Conservation (phyloP, 208 protist genomes). For the Trypanosoma boissoni region DNA sequence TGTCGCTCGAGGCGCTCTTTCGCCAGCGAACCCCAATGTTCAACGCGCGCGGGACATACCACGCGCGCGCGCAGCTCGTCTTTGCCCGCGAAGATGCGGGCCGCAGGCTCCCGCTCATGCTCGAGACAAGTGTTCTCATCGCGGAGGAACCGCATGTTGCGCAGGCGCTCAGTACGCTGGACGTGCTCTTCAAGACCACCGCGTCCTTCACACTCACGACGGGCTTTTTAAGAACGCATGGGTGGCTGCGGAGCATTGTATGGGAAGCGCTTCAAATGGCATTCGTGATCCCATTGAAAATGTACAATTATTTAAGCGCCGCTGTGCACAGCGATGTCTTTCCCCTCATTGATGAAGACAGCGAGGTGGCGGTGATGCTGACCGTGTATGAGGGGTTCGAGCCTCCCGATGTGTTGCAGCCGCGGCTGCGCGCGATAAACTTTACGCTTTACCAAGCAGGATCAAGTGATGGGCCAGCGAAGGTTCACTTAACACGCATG, state of each 20-base stretch:
- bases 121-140: constrained; percentile 58
- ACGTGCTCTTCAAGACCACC: constrained; percentile 50
- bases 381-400: constrained; percentile 63
- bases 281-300: constrained; percentile 35
- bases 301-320: constrained; percentile 21
- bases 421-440: constrained; percentile 70
- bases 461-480: background rate
- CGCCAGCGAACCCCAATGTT: constrained; percentile 50
- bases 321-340: constrained; percentile 25
- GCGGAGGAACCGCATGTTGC: constrained; percentile 32
- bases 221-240: constrained; percentile 12
- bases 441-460: constrained; percentile 58
- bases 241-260: constrained; percentile 15
- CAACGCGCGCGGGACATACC: constrained; percentile 51
- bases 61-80: constrained; percentile 54
- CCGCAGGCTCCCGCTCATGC: constrained; percentile 48
- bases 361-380: constrained; percentile 53
- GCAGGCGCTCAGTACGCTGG: constrained; percentile 33
- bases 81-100: constrained; percentile 47
- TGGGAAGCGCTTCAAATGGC: constrained; percentile 16
- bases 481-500: constrained; percentile 45
- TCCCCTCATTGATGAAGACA: constrained; percentile 33
- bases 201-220: constrained; percentile 46
- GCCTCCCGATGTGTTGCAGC: constrained; percentile 50
- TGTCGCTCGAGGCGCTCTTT: constrained; percentile 64